Percentiles rank a stretch among this genome's conserved stretches.
These are phyloP conservation scores for Curvularia sp. DNA, from an alignment of 2,329 filamentous ascomycete species.

Conservation along the genomic window DNA sequence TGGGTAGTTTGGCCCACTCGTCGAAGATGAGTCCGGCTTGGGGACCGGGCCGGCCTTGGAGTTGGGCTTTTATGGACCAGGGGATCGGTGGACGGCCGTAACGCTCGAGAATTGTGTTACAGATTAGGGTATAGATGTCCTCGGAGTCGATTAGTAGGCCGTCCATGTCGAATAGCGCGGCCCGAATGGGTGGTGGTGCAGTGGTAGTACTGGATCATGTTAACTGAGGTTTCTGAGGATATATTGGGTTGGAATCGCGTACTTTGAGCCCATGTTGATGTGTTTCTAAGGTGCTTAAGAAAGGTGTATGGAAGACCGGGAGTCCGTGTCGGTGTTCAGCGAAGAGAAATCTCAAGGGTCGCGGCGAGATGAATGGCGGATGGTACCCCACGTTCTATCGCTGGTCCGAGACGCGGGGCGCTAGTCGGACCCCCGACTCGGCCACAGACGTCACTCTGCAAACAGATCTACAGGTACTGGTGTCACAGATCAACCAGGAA, in stretches of 20 bases:
- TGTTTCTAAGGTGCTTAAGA: not conserved
- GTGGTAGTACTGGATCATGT: slow-evolving; percentile 19
- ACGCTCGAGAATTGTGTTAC: slow-evolving; percentile 80
- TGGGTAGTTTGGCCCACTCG: slow-evolving; percentile 85
- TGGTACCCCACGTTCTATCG: slow-evolving; percentile 23
- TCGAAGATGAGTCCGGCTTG: slow-evolving; percentile 70
- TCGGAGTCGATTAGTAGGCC: slow-evolving; percentile 93
- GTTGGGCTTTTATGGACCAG: slow-evolving; percentile 91
- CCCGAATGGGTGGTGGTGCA: slow-evolving; percentile 74
- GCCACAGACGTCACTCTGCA: slow-evolving; percentile 31
- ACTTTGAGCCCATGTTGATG: slow-evolving; percentile 28
- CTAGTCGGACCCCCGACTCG: slow-evolving; percentile 16
- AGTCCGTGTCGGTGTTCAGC: slow-evolving; percentile 10
- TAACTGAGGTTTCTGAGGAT: not conserved
- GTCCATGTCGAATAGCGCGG: slow-evolving; percentile 99
- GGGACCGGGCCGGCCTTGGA: slow-evolving; percentile 70
- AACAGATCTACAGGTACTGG: slow-evolving; percentile 24
- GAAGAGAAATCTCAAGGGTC: slow-evolving; percentile 5
- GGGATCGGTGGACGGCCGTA: slow-evolving; percentile 77
- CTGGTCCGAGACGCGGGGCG: slow-evolving; percentile 21
- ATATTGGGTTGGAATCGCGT: not conserved
- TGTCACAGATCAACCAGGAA: slow-evolving; percentile 1
- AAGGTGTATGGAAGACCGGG: not conserved
- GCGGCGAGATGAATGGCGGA: slow-evolving; percentile 20
- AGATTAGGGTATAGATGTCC: slow-evolving; percentile 83